A percentile compares a stretch with the other conserved stretches of the same genome.
These are phyloP conservation scores for Gossypium davidsonii DNA, from an alignment of 441 rosid species.

Conservation along the genomic window DNA sequence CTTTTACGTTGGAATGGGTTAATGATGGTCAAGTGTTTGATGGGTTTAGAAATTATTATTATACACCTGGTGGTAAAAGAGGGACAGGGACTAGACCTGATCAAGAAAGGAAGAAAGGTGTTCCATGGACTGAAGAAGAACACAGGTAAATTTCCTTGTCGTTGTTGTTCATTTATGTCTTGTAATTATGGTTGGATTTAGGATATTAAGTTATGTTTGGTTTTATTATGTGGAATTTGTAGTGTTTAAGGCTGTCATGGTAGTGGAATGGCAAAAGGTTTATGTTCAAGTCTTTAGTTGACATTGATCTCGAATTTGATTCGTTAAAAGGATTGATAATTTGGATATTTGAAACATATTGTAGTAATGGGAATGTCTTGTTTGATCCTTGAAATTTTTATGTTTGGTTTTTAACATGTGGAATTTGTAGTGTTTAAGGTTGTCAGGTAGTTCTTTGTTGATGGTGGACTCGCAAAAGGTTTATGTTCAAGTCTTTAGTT, in stretches of 20 bases:
- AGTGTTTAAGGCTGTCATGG: not conserved
- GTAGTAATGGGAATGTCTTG: too few species aligned
- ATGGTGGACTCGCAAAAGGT: too few species aligned
- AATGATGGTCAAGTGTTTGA: constrained; percentile 31
- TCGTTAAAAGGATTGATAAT: not conserved
- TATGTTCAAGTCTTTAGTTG: too few species aligned
- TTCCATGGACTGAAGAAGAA: constrained; percentile 98
- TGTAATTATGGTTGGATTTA: not conserved
- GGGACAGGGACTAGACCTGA: constrained; percentile 52
- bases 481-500: too few species aligned
- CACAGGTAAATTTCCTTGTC: constrained; percentile 47
- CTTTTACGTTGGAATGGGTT: constrained; percentile 81
- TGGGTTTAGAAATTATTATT: constrained; percentile 50
- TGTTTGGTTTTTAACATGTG: not conserved
- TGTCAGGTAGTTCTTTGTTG: not conserved
- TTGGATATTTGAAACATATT: not conserved
- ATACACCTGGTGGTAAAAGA: constrained; percentile 61
- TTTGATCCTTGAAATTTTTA: not conserved
- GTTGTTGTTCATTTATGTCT: not conserved
- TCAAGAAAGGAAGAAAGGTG: constrained; percentile 92
- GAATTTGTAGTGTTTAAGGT: not conserved
- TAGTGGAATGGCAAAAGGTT: too few species aligned
- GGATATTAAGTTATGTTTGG: not conserved
- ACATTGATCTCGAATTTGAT: not conserved
- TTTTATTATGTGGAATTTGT: not conserved